Percentiles rank a stretch among this genome's conserved stretches.
These are phyloP conservation scores for Tolypocladium ovalisporum DNA, from an alignment of 2,329 filamentous ascomycete species.

Conservation along the genomic window DNA sequence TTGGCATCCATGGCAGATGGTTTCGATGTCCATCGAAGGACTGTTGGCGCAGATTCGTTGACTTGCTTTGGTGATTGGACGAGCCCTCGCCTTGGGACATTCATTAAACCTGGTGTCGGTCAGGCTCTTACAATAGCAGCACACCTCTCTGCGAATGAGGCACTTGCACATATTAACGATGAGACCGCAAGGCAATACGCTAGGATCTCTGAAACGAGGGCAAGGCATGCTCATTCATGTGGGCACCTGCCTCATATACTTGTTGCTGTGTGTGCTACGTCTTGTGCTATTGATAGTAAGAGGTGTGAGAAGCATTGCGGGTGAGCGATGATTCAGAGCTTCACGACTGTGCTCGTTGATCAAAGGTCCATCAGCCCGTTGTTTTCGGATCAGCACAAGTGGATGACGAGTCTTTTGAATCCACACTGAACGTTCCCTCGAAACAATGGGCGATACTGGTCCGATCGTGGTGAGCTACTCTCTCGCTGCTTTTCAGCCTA, in stretches of 20 bases:
- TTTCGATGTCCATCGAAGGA: neutral
- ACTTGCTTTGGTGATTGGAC: neutral
- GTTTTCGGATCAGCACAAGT: neutral
- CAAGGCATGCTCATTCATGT: neutral
- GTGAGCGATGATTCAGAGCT: neutral
- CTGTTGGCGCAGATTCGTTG: neutral
- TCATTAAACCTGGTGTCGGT: neutral
- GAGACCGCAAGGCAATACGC: neutral
- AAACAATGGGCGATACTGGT: neutral
- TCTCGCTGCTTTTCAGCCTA: no score
- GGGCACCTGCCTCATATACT: neutral
- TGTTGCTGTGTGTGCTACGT: neutral
- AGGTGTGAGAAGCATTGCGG: neutral
- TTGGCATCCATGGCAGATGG: neutral
- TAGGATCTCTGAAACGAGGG: neutral
- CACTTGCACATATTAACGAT: neutral
- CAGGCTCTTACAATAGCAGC: neutral
- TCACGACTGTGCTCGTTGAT: neutral
- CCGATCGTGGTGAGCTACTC: neutral
- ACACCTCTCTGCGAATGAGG: neutral
- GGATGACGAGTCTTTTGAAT: neutral
- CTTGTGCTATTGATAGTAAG: neutral
- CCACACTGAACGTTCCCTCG: neutral
- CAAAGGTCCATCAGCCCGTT: neutral
- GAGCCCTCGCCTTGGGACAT: neutral